Evolutionary conservation across 2,329 filamentous ascomycete species (phyloP).

Genomic region (Apiospora phragmitis): DNA sequence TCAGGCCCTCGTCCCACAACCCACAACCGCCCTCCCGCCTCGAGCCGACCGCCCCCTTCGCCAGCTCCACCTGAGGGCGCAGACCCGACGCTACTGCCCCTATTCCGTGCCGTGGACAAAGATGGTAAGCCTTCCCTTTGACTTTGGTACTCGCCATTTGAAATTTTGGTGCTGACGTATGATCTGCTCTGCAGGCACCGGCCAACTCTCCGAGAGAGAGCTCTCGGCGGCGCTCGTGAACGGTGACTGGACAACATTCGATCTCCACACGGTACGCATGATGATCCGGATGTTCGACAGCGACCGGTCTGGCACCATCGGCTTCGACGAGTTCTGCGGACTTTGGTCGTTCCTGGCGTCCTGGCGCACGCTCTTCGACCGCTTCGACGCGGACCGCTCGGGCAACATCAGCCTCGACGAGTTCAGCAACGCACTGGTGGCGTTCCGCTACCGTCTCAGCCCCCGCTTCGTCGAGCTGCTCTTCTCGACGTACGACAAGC

Average conservation of each 20-base stretch:
- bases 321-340: conserved; percentile 93
- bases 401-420: conserved; percentile 86
- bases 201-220: conserved; percentile 82
- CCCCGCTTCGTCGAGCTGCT: conserved; percentile 80
- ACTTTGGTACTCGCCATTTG: background rate
- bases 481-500: conserved; percentile 87
- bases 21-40: conserved; percentile 54
- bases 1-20: conserved; percentile 41
- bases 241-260: conserved; percentile 92
- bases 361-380: conserved; percentile 93
- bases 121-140: conserved; percentile 53
- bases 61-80: conserved; percentile 56
- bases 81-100: conserved; percentile 74
- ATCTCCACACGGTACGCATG: conserved; percentile 92
- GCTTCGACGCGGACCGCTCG: conserved; percentile 84
- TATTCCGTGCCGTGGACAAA: conserved; percentile 92
- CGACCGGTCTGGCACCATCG: conserved; percentile 84
- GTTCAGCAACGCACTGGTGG: conserved; percentile 85
- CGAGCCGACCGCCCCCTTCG: conserved; percentile 66
- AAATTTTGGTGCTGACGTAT: background rate
- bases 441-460: conserved; percentile 91
- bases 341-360: conserved; percentile 94
- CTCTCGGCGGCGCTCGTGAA: conserved; percentile 91
- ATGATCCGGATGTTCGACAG: conserved; percentile 99
- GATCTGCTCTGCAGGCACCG: conserved; percentile 55